Percentiles rank a stretch among this genome's conserved stretches.
These are phyloP conservation scores for Penicillium riverlandense DNA, from an alignment of 495 filamentous ascomycete genomes.

Conservation along the genomic window DNA sequence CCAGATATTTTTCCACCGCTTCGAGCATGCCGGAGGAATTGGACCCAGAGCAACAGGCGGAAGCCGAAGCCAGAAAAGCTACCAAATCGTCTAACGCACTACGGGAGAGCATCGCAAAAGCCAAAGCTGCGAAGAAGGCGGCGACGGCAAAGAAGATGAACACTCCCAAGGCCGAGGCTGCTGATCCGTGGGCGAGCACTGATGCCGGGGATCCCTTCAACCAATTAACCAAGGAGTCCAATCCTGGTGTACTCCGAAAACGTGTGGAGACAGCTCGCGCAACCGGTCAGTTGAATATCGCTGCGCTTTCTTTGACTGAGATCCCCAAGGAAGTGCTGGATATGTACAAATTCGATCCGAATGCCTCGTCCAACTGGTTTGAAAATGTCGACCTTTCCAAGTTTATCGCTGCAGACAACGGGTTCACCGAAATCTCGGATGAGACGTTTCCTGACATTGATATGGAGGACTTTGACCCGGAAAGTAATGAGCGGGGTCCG, in stretches of 20 bases:
- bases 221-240: constrained; percentile 52
- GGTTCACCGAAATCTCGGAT: constrained; percentile 66
- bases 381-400: constrained; percentile 89
- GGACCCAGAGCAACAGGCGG: constrained; percentile 22
- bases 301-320: constrained; percentile 70
- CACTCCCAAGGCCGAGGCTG: constrained; percentile 10
- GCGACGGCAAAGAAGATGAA: constrained; percentile 31
- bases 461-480: constrained; percentile 43
- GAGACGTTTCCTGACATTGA: constrained; percentile 69
- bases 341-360: constrained; percentile 76
- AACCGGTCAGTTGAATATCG: constrained; percentile 83
- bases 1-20: constrained; percentile 26
- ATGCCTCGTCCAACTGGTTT: constrained; percentile 65
- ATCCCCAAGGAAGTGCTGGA: constrained; percentile 79
- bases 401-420: constrained; percentile 88
- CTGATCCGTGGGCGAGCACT: constrained; percentile 33
- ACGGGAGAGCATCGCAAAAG: constrained; percentile 87
- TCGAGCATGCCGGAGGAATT: constrained; percentile 24
- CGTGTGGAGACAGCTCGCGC: constrained; percentile 68
- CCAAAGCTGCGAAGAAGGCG: constrained; percentile 74
- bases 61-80: constrained; percentile 30
- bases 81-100: constrained; percentile 74
- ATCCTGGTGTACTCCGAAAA: constrained; percentile 59
- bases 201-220: constrained; percentile 62
- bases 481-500: constrained; percentile 57